Evolutionary conservation across 192 early-diverging fungal species (phyloP), one percentile per base, ranked within the genome.

Genomic region (Jimgerdemannia lactiflua): DNA sequence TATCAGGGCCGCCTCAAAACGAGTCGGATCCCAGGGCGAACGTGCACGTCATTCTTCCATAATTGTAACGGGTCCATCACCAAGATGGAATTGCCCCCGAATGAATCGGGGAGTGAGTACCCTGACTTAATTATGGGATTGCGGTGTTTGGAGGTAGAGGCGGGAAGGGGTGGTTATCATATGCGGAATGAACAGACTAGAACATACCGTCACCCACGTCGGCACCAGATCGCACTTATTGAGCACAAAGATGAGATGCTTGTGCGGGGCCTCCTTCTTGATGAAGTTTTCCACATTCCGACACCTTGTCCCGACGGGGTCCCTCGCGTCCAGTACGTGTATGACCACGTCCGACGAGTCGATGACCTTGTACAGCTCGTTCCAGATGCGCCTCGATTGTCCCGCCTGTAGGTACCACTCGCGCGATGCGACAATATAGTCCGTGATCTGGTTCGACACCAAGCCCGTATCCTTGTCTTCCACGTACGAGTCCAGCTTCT

Each of bases 181-280:
- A n/a, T 29, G 20, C n/a, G 65, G 39, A 54, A 64, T 49, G 11
- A 41, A 77, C 71, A 29, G 29, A 29, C 29, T 29, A 29, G 29
- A 41, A 85, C 86, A 77, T 81, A 93, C 94, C 42, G 98, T 98
- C 20, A 96, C 96, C 98, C 98, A 99, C 29, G 97, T 98, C 19
- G 98, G 98, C 4, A 99, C 95, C 74, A 99, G 85, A 86, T 99
- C 98, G 75, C 96, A 97, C 86, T 99, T 99, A 90, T 99, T 99
- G 43, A 99, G 87, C 29, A 99, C 88, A 80, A 94, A 99, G 40
- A 98, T 88, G 73, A 99, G 72, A 75, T 99, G 97, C 86, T 99
- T 99, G 88, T 98, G 97, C 43, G 90, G 89, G 19, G 92, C 94
- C 79, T 99, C 98, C 71, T 95, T 93, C 80, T 93, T 92, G 19